Evolutionary conservation across 2,329 filamentous ascomycete species (phyloP).

Genomic region (Colletotrichum paranaense): DNA sequence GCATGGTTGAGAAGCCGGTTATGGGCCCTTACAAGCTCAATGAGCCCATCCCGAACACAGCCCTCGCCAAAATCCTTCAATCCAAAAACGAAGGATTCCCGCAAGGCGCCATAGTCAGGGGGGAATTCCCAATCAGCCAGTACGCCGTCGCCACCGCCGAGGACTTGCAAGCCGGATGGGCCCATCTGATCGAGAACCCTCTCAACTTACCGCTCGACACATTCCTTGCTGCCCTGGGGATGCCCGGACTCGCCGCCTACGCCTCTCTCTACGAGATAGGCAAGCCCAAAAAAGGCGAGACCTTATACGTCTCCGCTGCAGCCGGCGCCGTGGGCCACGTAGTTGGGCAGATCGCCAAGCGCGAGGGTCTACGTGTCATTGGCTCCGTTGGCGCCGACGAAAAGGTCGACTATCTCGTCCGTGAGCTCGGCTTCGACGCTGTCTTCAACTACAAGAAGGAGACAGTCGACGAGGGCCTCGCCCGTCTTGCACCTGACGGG

Average conservation of each 20-base stretch:
- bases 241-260: conserved; percentile 83
- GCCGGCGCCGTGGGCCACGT: conserved; percentile 80
- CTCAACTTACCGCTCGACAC: conserved; percentile 68
- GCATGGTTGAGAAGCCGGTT: conserved; percentile 72
- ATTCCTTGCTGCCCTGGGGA: conserved; percentile 78
- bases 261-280: conserved; percentile 80
- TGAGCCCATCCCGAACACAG: conserved; percentile 71
- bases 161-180: conserved; percentile 18
- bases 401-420: conserved; percentile 77
- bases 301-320: conserved; percentile 80
- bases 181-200: conserved; percentile 62
- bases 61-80: conserved; percentile 76
- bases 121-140: conserved; percentile 71
- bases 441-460: conserved; percentile 90
- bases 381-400: conserved; percentile 81
- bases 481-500: conserved; percentile 75
- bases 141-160: conserved; percentile 44
- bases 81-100: conserved; percentile 70
- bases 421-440: conserved; percentile 76
- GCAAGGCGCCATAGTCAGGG: conserved; percentile 53
- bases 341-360: conserved; percentile 81
- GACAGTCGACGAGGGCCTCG: conserved; percentile 71
- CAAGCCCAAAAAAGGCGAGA: conserved; percentile 80
- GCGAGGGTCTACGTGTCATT: conserved; percentile 79
- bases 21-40: conserved; percentile 75